Evolutionary conservation across 2,329 filamentous ascomycete genomes (phyloP), one percentile per base, ranked within the genome.

Genomic region (Elsinoe arachidis): DNA sequence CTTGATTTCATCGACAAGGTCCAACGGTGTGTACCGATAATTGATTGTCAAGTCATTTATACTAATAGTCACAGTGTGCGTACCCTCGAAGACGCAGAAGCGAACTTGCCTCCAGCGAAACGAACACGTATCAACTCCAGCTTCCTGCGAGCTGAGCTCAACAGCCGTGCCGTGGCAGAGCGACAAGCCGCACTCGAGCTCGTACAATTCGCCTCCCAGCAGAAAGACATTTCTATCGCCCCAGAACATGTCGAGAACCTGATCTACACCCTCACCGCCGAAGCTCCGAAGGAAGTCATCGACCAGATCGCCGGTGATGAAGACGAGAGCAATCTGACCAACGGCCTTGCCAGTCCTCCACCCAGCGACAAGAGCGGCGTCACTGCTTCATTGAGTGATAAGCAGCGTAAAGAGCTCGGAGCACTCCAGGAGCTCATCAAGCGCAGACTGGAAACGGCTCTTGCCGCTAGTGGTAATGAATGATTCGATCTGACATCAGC

Each of bases 161-260:
- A 66, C 61, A 69, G 72, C 56, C 74, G 73, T 52, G 74, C 71
- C n/a, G 70, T 87, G 17, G 76, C 79, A 55, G 81, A 87, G 68
- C 79, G 86, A 66, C 84, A 87, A 66, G 79, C 83, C 43, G 84
- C 83, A 3, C 76, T 88, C 59, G 83, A 82, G 60, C 75, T 90
- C 33, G 75, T 79, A 44, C 78, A 80, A 60, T 73, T 88, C 37
- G 74, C 77, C 49, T 76, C 75, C 56, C 75, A 76, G 62, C 74
- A 77, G 61, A 70, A 71, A 55, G 75, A 78, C 21, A 73, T 80
- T 52, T 73, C 75, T 33, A 67, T 84, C 52, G 72, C 67, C 58
- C 65, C 68, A 46, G 69, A 77, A 58, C 74, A 74, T 52, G 67
- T 77, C 39, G 69, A 75, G 56, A 70, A 69, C 53, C 76, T 88